Conservation (phyloP, 1,284 basidiomycete genomes). For the Austroboletus niveus region DNA sequence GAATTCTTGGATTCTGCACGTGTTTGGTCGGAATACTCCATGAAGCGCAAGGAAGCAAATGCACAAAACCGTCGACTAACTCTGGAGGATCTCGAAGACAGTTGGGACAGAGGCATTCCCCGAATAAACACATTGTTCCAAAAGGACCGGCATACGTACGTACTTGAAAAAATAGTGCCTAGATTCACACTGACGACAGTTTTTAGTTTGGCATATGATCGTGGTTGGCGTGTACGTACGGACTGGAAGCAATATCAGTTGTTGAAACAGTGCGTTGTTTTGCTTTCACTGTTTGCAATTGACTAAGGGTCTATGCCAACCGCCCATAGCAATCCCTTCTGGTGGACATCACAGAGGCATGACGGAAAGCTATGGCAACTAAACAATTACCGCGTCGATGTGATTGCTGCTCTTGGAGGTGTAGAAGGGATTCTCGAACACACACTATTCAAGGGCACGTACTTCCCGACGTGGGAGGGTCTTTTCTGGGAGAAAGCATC, state of each 20-base stretch:
- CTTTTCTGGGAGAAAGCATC: slow-evolving; percentile 97
- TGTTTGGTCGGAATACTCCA: slow-evolving; percentile 99
- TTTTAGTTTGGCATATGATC: slow-evolving; percentile 91
- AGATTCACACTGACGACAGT: slow-evolving; percentile 44
- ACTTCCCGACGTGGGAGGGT: slow-evolving; percentile 91
- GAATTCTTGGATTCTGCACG: slow-evolving; percentile 98
- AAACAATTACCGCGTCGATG: slow-evolving; percentile 98
- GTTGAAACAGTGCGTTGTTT: slow-evolving; percentile 69
- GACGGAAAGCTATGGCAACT: slow-evolving; percentile 98
- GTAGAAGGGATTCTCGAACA: slow-evolving; percentile 98
- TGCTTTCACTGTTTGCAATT: not conserved
- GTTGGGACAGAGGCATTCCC: slow-evolving; percentile 98
- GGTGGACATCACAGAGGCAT: slow-evolving; percentile 98
- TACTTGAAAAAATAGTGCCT: slow-evolving; percentile 35
- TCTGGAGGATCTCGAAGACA: slow-evolving; percentile 96
- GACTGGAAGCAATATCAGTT: slow-evolving; percentile 99
- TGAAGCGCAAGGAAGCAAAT: slow-evolving; percentile 99
- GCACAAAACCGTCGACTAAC: slow-evolving; percentile 96
- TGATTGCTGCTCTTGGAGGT: slow-evolving; percentile 98
- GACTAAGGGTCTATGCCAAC: slow-evolving; percentile 4
- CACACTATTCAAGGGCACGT: slow-evolving; percentile 96
- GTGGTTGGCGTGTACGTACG: slow-evolving; percentile 94
- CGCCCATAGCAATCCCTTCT: slow-evolving; percentile 81
- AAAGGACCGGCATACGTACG: slow-evolving; percentile 93
- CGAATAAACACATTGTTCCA: slow-evolving; percentile 98